Evolutionary conservation across 768 basidiomycete species (phyloP).

Genomic region (Tylopilus cervinicoccineus): DNA sequence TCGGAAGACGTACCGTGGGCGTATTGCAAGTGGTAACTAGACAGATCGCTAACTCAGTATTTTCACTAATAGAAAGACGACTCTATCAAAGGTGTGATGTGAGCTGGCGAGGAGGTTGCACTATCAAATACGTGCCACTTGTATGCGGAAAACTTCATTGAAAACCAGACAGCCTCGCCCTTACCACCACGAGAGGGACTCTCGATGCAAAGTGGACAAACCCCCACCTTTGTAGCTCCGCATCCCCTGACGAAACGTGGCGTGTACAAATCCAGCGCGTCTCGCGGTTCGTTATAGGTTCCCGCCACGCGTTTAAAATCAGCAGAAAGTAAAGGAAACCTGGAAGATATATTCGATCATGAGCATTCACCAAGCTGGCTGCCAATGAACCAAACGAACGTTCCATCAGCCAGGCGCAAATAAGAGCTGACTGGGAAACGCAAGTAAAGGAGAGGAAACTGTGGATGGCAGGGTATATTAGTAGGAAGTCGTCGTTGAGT

Average conservation of each 20-base stretch:
- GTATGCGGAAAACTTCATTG: constrained; percentile 78
- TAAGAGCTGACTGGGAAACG: constrained; percentile 66
- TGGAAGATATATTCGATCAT: constrained; percentile 3
- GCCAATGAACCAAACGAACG: constrained; percentile 32
- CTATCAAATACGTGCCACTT: constrained; percentile 54
- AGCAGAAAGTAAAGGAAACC: constrained; percentile 15
- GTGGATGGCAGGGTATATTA: constrained; percentile 40
- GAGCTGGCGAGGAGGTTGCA: neutral
- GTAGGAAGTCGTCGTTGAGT: constrained; percentile 49
- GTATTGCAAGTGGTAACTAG: constrained; percentile 82
- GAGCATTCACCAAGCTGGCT: neutral
- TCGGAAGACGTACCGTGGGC: constrained; percentile 52
- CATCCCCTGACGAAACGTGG: constrained; percentile 72
- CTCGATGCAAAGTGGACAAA: constrained; percentile 78
- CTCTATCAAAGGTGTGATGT: constrained; percentile 16
- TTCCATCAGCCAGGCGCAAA: constrained; percentile 36
- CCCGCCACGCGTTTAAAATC: constrained; percentile 35
- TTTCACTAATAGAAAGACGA: neutral
- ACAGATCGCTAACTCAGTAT: constrained; percentile 4
- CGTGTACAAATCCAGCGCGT: constrained; percentile 67
- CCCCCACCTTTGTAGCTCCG: constrained; percentile 63
- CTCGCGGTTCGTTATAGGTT: constrained; percentile 56
- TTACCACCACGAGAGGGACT: constrained; percentile 55
- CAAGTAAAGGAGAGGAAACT: constrained; percentile 64
- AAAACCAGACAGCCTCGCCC: constrained; percentile 62